phyloP scores from a whole-genome alignment of 768 basidiomycete genomes.

The Auricularia sp. region DNA sequence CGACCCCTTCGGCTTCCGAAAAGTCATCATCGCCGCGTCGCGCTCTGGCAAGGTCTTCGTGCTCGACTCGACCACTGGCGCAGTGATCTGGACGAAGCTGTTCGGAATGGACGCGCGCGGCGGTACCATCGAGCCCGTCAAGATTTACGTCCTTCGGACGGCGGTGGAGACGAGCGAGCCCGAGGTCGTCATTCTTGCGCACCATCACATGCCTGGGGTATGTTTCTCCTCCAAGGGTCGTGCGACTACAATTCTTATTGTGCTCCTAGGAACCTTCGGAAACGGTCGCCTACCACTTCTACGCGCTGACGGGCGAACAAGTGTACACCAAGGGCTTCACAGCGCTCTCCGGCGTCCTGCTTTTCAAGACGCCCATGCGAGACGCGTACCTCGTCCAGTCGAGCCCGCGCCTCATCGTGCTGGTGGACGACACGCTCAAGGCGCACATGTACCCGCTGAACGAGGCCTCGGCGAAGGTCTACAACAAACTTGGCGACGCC shows the following conservation, averaged over 20 bases:
- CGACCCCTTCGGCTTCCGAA: slow-evolving; percentile 80
- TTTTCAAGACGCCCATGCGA: slow-evolving; percentile 42
- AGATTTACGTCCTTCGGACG: slow-evolving; percentile 45
- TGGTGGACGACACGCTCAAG: slow-evolving; percentile 22
- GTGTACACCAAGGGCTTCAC: slow-evolving; percentile 49
- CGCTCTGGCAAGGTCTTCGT: slow-evolving; percentile 68
- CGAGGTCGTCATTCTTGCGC: slow-evolving; percentile 53
- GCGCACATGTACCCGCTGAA: slow-evolving; percentile 62
- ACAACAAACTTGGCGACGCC: slow-evolving; percentile 34
- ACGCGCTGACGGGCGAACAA: slow-evolving; percentile 73
- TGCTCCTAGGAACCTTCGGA: slow-evolving; percentile 45
- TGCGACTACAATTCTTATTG: background rate
- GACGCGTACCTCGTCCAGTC: slow-evolving; percentile 10
- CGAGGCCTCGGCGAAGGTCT: slow-evolving; percentile 30
- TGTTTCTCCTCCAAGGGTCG: slow-evolving; percentile 15
- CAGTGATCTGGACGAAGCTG: slow-evolving; percentile 69
- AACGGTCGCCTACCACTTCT: slow-evolving; percentile 67
- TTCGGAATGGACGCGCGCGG: slow-evolving; percentile 58
- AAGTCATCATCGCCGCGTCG: slow-evolving; percentile 69
- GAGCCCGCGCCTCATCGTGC: background rate
- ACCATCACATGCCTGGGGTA: slow-evolving; percentile 55
- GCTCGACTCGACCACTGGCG: slow-evolving; percentile 69
- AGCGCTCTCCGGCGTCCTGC: slow-evolving; percentile 42
- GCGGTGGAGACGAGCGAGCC: slow-evolving; percentile 38
- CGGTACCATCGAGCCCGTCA: slow-evolving; percentile 46